Evolutionary conservation across 306 rosid genomes (phyloP).

Genomic region (Albizia julibrissin): DNA sequence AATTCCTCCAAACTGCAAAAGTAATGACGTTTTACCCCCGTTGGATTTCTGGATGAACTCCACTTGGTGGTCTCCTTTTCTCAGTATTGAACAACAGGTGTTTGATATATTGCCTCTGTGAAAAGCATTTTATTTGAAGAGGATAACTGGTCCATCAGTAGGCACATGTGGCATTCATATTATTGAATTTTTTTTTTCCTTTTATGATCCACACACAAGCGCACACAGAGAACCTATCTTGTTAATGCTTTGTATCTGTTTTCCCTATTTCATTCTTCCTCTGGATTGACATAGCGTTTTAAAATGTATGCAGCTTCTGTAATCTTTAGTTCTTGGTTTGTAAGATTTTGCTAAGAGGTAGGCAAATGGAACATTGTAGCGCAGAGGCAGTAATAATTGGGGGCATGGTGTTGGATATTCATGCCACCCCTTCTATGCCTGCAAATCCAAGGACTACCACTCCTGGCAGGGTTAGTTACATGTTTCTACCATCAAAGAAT

Average conservation of each 20-base stretch:
- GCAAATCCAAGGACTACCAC: constrained; percentile 49
- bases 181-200: neutral
- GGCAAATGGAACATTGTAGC: constrained; percentile 34
- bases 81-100: neutral
- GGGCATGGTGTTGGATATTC: constrained; percentile 91
- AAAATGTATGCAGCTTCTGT: neutral
- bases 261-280: neutral
- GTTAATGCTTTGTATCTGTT: neutral
- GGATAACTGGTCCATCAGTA: neutral
- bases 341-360: constrained; percentile 32
- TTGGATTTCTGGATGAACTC: neutral
- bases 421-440: constrained; percentile 52
- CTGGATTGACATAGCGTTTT: constrained; percentile 9
- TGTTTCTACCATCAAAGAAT: constrained; percentile 1
- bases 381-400: constrained; percentile 73
- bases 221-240: neutral
- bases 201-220: neutral
- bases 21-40: neutral
- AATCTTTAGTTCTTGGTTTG: constrained; percentile 23
- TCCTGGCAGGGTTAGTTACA: constrained; percentile 72
- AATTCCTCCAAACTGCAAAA: neutral
- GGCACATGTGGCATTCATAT: neutral
- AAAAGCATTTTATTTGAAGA: neutral
- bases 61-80: neutral
- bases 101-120: neutral